These are phyloP conservation scores for Boletus tomentosulus DNA, from an alignment of 768 basidiomycete genomes.

Conservation along the genomic window DNA sequence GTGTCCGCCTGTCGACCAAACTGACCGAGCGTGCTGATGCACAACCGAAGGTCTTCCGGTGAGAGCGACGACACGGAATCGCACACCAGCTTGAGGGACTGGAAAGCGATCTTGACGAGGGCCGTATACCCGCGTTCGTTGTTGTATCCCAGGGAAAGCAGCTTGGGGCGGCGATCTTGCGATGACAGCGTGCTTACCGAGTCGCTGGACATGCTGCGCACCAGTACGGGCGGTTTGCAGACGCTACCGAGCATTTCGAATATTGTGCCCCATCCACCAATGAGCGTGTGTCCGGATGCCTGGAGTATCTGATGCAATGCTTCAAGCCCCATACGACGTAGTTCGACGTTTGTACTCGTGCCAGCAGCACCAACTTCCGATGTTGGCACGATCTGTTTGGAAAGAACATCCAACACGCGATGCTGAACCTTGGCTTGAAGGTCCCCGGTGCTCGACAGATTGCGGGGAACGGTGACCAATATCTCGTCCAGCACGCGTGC, in stretches of 20 bases:
- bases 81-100: slow-evolving; percentile 89
- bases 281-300: slow-evolving; percentile 84
- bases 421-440: slow-evolving; percentile 70
- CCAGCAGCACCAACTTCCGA: slow-evolving; percentile 39
- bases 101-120: slow-evolving; percentile 90
- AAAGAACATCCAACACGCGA: slow-evolving; percentile 81
- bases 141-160: slow-evolving; percentile 51
- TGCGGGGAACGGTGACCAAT: slow-evolving; percentile 70
- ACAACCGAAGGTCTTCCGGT: slow-evolving; percentile 75
- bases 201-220: slow-evolving; percentile 37
- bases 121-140: slow-evolving; percentile 67
- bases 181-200: slow-evolving; percentile 41
- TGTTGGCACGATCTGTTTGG: slow-evolving; percentile 63
- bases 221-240: slow-evolving; percentile 52
- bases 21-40: slow-evolving; percentile 85
- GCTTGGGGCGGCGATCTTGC: slow-evolving; percentile 36
- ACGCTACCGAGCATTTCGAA: slow-evolving; percentile 91
- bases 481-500: slow-evolving; percentile 85
- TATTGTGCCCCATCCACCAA: slow-evolving; percentile 90
- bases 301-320: slow-evolving; percentile 89
- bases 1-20: slow-evolving; percentile 93
- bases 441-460: slow-evolving; percentile 55
- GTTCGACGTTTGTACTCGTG: slow-evolving; percentile 57
- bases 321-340: slow-evolving; percentile 85
- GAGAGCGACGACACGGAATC: slow-evolving; percentile 85